These are phyloP conservation scores for Pythium aquatile DNA, from an alignment of 352 stramenopile species.

Conservation along the genomic window DNA sequence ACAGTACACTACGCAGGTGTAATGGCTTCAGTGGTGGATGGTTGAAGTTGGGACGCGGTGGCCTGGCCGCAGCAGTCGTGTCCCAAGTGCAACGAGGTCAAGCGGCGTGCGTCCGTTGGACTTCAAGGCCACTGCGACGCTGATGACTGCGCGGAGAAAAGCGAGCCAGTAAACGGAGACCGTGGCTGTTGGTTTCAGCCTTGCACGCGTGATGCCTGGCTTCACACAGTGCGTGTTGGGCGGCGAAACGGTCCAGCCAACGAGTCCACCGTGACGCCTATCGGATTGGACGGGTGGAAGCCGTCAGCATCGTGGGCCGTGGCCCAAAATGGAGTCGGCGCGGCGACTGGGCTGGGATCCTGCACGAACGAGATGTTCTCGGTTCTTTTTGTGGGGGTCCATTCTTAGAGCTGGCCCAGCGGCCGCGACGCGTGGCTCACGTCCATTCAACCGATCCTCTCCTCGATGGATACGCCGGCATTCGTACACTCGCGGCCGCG, in stretches of 20 bases:
- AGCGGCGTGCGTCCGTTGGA: neutral
- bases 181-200: neutral
- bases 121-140: neutral
- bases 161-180: neutral
- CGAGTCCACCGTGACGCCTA: neutral
- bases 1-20: neutral
- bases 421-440: neutral
- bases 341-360: neutral
- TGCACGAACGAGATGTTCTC: neutral
- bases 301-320: neutral
- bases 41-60: neutral
- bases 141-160: neutral
- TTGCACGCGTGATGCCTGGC: neutral
- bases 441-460: neutral
- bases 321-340: neutral
- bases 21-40: neutral
- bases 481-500: neutral
- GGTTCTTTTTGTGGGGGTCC: neutral
- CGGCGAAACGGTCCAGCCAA: neutral
- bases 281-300: neutral
- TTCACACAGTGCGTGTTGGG: neutral
- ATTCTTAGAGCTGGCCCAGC: neutral
- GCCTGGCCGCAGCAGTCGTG: neutral
- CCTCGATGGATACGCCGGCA: neutral
- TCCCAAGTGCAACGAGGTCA: neutral